phyloP scores from a whole-genome alignment of 2,329 filamentous ascomycete species.

The Neofusicoccum sp. region DNA sequence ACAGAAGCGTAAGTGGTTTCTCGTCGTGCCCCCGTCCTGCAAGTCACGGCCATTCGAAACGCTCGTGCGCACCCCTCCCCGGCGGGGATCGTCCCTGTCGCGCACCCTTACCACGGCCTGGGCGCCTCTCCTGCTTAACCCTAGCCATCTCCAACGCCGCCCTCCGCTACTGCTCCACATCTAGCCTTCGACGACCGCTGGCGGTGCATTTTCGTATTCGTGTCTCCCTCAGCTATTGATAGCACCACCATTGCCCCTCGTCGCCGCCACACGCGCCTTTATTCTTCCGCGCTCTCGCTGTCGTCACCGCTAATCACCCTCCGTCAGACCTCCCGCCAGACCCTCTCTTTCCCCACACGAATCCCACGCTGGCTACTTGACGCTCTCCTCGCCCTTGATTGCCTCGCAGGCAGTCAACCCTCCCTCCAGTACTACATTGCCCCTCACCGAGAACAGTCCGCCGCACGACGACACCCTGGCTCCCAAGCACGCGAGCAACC shows the following conservation, averaged over 20 bases:
- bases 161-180: slow-evolving; percentile 17
- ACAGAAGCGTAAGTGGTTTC: slow-evolving; percentile 45
- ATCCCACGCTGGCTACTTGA: slow-evolving; percentile 50
- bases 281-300: slow-evolving; percentile 3
- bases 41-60: slow-evolving; percentile 4
- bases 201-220: slow-evolving; percentile 16
- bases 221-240: slow-evolving; percentile 1
- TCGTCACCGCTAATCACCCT: slow-evolving; percentile 28
- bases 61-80: slow-evolving; percentile 4
- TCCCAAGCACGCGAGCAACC: slow-evolving; percentile 33
- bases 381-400: slow-evolving; percentile 49
- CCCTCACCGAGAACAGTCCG: slow-evolving; percentile 32
- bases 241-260: not conserved
- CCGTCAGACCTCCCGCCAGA: slow-evolving; percentile 30
- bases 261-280: not conserved
- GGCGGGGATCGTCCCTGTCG: slow-evolving; percentile 15
- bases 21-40: slow-evolving; percentile 9
- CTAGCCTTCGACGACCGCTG: slow-evolving; percentile 18
- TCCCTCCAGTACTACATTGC: slow-evolving; percentile 29
- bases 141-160: slow-evolving; percentile 13
- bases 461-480: slow-evolving; percentile 27
- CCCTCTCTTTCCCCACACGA: slow-evolving; percentile 47
- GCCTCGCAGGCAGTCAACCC: slow-evolving; percentile 42
- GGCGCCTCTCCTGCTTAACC: slow-evolving; percentile 14
- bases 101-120: slow-evolving; percentile 15